A percentile compares a stretch with the other conserved stretches of the same genome.
phyloP scores from a whole-genome alignment of 805 yeast species.

The Groenewaldozyma tartarivorans region DNA sequence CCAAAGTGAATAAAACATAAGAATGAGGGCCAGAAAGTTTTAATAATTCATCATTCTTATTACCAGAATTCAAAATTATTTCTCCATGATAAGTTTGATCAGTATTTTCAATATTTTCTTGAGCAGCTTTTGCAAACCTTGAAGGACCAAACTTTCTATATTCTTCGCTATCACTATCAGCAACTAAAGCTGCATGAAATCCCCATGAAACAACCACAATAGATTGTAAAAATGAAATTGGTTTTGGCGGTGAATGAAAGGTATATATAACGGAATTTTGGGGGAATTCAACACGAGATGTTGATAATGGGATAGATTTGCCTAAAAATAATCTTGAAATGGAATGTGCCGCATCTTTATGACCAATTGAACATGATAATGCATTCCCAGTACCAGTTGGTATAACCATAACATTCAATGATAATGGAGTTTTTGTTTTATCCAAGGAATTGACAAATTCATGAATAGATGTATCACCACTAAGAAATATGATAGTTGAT shows the following conservation, averaged over 20 bases:
- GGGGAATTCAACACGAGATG: conserved; percentile 39
- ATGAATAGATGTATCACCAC: conserved; percentile 80
- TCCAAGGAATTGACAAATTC: conserved; percentile 57
- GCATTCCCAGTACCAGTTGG: conserved; percentile 91
- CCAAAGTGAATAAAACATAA: conserved; percentile 50
- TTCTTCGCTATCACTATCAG: conserved; percentile 65
- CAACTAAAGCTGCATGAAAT: conserved; percentile 77
- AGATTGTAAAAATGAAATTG: conserved; percentile 29
- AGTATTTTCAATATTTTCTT: conserved; percentile 36
- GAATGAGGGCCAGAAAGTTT: conserved; percentile 36
- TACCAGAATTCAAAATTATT: background rate
- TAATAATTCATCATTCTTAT: too few species aligned
- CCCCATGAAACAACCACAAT: conserved; percentile 74
- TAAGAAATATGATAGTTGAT: conserved; percentile 47
- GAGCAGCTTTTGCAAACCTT: conserved; percentile 65
- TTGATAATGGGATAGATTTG: conserved; percentile 30
- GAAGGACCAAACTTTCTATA: conserved; percentile 53
- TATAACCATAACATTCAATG: conserved; percentile 29
- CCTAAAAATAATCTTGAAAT: conserved; percentile 22
- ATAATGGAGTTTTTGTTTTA: conserved; percentile 9
- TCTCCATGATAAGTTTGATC: conserved; percentile 37
- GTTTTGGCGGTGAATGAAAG: background rate
- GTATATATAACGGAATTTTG: background rate
- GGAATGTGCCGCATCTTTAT: conserved; percentile 21
- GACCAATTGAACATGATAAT: conserved; percentile 51